Evolutionary conservation across 495 filamentous ascomycete species (phyloP).

Genomic region (Aspergillus haitiensis): DNA sequence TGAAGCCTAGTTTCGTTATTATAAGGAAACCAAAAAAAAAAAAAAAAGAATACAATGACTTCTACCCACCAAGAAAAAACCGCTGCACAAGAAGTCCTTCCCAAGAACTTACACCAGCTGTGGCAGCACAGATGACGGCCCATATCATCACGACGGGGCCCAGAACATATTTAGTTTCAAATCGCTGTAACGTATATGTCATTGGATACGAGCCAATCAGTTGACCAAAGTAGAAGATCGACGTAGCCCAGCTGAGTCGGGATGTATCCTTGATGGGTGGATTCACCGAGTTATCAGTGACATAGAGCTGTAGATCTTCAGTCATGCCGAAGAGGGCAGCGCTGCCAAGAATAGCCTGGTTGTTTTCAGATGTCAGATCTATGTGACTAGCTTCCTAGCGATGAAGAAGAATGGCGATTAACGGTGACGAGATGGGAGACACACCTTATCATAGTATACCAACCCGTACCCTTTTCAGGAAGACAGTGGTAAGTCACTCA

Average conservation of each 20-base stretch:
- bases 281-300: constrained; percentile 51
- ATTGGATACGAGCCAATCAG: constrained; percentile 72
- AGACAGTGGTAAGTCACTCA: too few species aligned
- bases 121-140: constrained; percentile 66
- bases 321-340: constrained; percentile 77
- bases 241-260: constrained; percentile 73
- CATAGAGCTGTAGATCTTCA: constrained; percentile 57
- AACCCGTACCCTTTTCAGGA: constrained; percentile 58
- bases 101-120: constrained; percentile 63
- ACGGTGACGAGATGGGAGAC: background rate
- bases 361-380: constrained; percentile 3
- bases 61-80: constrained; percentile 60
- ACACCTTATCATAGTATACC: constrained; percentile 76
- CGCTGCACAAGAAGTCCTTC: constrained; percentile 65
- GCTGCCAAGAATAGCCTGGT: constrained; percentile 66
- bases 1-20: constrained; percentile 49
- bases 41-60: background rate
- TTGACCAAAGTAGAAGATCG: constrained; percentile 79
- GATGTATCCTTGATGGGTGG: constrained; percentile 60
- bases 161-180: constrained; percentile 60
- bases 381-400: background rate
- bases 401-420: too few species aligned
- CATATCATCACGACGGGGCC: constrained; percentile 65
- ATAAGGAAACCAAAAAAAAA: background rate
- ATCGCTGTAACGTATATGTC: constrained; percentile 66